Percentiles rank a stretch among this genome's conserved stretches.
phyloP scores from a whole-genome alignment of 2,329 filamentous ascomycete genomes.

The Trichophyton simii region DNA sequence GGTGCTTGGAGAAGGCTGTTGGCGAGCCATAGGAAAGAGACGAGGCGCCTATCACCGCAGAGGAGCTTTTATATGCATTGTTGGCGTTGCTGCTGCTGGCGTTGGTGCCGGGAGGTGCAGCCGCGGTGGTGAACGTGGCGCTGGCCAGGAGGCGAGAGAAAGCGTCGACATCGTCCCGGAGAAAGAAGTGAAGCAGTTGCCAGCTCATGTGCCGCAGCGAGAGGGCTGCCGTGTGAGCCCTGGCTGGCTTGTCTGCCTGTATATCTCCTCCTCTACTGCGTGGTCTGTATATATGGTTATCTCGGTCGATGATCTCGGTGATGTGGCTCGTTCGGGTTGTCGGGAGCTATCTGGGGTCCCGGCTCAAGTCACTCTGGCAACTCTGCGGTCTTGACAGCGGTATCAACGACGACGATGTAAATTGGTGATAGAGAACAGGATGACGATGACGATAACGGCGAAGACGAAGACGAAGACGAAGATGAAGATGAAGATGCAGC shows the following conservation, averaged over 20 bases:
- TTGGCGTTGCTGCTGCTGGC: neutral
- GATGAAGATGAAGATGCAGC: neutral
- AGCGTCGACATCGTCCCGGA: constrained; percentile 92
- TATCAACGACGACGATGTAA: neutral
- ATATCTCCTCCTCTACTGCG: constrained; percentile 40
- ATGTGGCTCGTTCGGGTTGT: neutral
- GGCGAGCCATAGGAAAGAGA: constrained; percentile 13
- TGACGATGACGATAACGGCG: neutral
- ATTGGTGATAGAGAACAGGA: neutral
- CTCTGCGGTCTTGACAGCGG: neutral
- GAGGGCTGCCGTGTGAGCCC: constrained; percentile 15
- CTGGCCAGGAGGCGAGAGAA: constrained; percentile 81
- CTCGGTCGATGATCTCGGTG: neutral
- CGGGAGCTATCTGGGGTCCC: neutral
- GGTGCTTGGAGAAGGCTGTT: constrained; percentile 35
- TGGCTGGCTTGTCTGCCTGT: constrained; percentile 18
- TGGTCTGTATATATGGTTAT: neutral
- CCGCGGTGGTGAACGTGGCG: constrained; percentile 42
- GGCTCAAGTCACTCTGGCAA: neutral
- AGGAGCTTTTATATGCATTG: constrained; percentile 14
- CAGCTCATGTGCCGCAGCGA: constrained; percentile 67
- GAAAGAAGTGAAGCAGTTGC: constrained; percentile 90
- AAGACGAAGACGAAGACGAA: neutral
- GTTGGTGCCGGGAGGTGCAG: constrained; percentile 14
- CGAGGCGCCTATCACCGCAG: neutral